A percentile compares a stretch with the other conserved stretches of the same genome.
Conservation (phyloP, 768 basidiomycete species). For the Pholiota molesta region DNA sequence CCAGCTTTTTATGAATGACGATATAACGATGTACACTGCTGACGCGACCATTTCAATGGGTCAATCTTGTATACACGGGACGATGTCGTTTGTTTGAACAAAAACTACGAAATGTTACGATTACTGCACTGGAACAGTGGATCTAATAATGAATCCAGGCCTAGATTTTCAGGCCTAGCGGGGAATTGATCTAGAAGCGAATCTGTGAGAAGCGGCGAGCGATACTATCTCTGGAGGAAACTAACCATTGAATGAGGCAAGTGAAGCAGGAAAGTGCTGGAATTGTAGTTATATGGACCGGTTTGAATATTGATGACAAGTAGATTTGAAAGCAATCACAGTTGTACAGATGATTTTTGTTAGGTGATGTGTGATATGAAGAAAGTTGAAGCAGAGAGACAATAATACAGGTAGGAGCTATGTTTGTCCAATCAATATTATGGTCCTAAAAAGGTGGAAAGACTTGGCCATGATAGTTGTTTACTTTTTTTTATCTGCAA, state of each 20-base stretch:
- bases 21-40: too few relatives aligned
- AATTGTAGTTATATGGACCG: neutral
- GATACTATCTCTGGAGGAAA: neutral
- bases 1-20: too few relatives aligned
- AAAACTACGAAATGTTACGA: neutral
- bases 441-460: neutral
- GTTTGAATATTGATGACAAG: neutral
- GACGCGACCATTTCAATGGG: too few relatives aligned
- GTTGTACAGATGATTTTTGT: constrained; percentile 8
- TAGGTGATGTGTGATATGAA: constrained; percentile 2
- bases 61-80: neutral
- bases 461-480: neutral
- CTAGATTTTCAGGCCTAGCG: neutral
- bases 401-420: constrained; percentile 10
- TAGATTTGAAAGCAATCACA: neutral
- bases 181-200: neutral
- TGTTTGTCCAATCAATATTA: constrained; percentile 1
- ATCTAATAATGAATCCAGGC: neutral
- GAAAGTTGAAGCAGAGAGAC: constrained; percentile 6
- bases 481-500: neutral
- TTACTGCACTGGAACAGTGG: neutral
- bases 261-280: neutral
- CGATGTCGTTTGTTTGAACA: neutral
- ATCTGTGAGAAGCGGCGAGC: neutral
- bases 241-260: neutral